phyloP scores from a whole-genome alignment of 768 basidiomycete species.

The Boletus rex-veris region DNA sequence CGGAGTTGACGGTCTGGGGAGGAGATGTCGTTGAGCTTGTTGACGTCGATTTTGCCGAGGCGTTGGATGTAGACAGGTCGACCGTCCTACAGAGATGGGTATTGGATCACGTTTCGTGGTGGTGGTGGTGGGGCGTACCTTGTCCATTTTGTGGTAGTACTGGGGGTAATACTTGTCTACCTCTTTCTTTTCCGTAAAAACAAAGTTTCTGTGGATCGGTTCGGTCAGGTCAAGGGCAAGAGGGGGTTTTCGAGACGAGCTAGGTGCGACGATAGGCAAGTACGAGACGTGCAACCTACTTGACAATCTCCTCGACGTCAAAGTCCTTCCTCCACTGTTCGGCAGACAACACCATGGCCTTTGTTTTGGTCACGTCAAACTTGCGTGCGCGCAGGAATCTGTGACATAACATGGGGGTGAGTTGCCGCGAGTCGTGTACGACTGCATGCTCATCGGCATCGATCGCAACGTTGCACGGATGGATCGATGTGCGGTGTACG shows the following conservation, averaged over 20 bases:
- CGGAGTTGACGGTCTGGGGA: slow-evolving; percentile 85
- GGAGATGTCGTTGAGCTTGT: slow-evolving; percentile 75
- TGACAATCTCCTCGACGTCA: slow-evolving; percentile 69
- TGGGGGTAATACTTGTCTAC: slow-evolving; percentile 95
- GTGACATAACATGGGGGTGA: background rate
- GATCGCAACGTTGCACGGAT: slow-evolving; percentile 4
- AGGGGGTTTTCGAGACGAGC: too few relatives aligned
- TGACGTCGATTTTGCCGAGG: slow-evolving; percentile 86
- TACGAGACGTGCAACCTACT: slow-evolving; percentile 41
- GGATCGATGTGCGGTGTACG: background rate
- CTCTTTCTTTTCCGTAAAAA: slow-evolving; percentile 75
- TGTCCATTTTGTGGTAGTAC: slow-evolving; percentile 95
- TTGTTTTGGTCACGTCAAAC: slow-evolving; percentile 81
- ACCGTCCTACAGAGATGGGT: slow-evolving; percentile 59
- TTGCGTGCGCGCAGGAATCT: slow-evolving; percentile 93
- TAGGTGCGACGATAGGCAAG: background rate
- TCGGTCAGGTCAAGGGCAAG: too few relatives aligned
- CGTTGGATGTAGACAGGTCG: slow-evolving; percentile 94
- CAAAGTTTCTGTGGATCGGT: slow-evolving; percentile 58
- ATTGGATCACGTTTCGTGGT: too few relatives aligned
- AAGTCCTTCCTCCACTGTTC: slow-evolving; percentile 92
- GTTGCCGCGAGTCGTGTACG: background rate
- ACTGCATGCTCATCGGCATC: slow-evolving; percentile 10
- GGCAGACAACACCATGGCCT: slow-evolving; percentile 74
- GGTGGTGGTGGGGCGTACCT: slow-evolving; percentile 41